These are phyloP conservation scores for Botryotinia calthae DNA, from an alignment of 2,329 filamentous ascomycete genomes.

Conservation along the genomic window DNA sequence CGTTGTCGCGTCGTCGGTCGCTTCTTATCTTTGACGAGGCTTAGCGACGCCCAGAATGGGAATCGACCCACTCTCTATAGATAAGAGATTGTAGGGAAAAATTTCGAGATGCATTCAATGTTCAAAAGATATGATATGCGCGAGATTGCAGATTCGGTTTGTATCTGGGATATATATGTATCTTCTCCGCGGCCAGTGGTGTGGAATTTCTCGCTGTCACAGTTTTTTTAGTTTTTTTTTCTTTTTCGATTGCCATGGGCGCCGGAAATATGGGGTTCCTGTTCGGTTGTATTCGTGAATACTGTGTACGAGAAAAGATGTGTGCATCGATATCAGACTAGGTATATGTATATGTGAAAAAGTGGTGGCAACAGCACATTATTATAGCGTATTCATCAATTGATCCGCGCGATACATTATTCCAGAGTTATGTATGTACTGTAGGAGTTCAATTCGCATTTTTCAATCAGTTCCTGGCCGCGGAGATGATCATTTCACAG, in stretches of 20 bases:
- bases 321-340: neutral
- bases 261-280: neutral
- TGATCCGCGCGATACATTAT: neutral
- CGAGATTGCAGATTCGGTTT: neutral
- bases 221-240: too few relatives aligned
- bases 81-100: conserved; percentile 9
- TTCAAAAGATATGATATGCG: neutral
- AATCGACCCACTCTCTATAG: neutral
- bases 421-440: neutral
- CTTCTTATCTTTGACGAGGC: conserved; percentile 17
- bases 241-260: neutral
- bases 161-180: neutral
- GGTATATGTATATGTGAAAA: too few relatives aligned
- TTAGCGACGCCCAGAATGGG: conserved; percentile 3
- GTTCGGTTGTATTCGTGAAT: neutral
- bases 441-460: neutral
- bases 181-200: conserved; percentile 8
- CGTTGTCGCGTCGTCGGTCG: neutral
- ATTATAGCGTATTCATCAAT: neutral
- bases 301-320: neutral
- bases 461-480: neutral
- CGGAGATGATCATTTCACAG: conserved; percentile 7
- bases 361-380: neutral
- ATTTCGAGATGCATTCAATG: neutral
- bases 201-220: conserved; percentile 1